These are phyloP conservation scores for Linderniella brevidens DNA, from an alignment of 257 asterid species.

Conservation along the genomic window DNA sequence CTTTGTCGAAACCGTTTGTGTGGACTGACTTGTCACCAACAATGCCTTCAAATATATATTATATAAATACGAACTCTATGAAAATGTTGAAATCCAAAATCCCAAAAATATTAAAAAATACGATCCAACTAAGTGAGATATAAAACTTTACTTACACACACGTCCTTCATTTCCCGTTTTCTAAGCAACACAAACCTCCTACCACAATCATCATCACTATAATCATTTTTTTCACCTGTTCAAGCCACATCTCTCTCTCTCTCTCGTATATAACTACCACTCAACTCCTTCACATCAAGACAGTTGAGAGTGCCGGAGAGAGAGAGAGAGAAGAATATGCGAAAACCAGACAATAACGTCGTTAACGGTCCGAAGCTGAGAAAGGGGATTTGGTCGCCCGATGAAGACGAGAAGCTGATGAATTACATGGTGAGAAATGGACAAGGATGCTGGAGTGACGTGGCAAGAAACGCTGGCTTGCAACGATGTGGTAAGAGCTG, in stretches of 20 bases:
- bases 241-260: slow-evolving; percentile 31
- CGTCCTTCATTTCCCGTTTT: no score
- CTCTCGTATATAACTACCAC: slow-evolving; percentile 44
- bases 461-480: slow-evolving; percentile 63
- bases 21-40: no score
- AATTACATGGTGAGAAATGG: slow-evolving; percentile 58
- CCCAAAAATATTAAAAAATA: no score
- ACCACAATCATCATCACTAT: no score
- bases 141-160: no score
- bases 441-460: slow-evolving; percentile 87
- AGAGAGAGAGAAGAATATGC: background rate
- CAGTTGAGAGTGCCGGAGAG: no score
- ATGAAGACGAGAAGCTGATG: slow-evolving; percentile 75
- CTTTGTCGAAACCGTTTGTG: no score
- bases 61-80: no score
- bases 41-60: no score
- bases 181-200: no score
- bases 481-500: slow-evolving; percentile 81
- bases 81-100: no score
- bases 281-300: slow-evolving; percentile 13
- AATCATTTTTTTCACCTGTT: slow-evolving; percentile 71
- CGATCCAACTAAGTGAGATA: no score
- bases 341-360: slow-evolving; percentile 11
- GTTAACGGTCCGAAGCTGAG: slow-evolving; percentile 25
- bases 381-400: slow-evolving; percentile 86